These are phyloP conservation scores for Pichia scutulata DNA, from an alignment of 805 yeast species.

Conservation along the genomic window DNA sequence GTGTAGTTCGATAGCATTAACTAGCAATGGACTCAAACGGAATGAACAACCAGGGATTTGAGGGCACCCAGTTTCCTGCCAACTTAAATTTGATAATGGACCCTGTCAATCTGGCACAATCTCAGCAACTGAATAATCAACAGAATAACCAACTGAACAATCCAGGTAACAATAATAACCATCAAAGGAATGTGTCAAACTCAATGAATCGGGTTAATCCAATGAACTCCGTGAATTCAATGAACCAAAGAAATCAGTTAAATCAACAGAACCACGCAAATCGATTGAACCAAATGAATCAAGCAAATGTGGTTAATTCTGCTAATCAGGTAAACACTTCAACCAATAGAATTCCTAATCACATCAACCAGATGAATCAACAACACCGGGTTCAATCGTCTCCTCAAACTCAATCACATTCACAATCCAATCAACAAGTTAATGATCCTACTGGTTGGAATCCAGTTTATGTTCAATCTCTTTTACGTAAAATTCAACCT, in stretches of 20 bases:
- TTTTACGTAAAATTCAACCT: conserved; percentile 26
- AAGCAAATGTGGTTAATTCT: not conserved
- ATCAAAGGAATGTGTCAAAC: not conserved
- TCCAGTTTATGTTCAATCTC: conserved; percentile 22
- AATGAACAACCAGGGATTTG: not conserved
- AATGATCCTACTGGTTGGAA: conserved; percentile 6
- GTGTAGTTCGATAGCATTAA: not conserved
- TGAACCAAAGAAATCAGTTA: not conserved
- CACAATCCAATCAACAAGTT: not conserved
- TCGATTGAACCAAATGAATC: not conserved
- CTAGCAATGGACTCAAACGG: not conserved
- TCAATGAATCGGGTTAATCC: not conserved
- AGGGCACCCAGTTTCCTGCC: not conserved
- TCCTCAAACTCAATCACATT: conserved; percentile 11
- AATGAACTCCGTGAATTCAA: not conserved
- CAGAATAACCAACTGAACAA: not conserved
- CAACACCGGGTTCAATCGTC: conserved; percentile 5
- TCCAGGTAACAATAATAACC: not conserved
- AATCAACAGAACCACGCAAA: not conserved
- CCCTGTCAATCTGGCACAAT: not conserved
- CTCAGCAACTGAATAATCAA: not conserved
- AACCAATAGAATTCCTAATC: not conserved
- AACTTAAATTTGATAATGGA: not conserved
- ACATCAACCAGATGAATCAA: not conserved
- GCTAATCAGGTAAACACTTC: not conserved